These are phyloP conservation scores for Noccaea bulbosa DNA, from an alignment of 345 rosid genomes.

Conservation along the genomic window DNA sequence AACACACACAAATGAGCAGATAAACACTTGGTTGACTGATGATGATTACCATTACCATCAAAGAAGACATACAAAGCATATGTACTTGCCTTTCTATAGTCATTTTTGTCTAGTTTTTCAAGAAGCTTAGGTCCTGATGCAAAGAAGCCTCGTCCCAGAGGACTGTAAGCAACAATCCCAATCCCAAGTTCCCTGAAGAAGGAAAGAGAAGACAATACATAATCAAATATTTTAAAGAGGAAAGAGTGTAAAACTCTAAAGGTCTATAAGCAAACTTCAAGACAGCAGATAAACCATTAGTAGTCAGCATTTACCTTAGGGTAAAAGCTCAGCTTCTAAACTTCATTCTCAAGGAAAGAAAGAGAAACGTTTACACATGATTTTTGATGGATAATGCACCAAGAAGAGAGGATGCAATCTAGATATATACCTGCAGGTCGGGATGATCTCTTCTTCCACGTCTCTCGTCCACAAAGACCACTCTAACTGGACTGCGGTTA, in stretches of 20 bases:
- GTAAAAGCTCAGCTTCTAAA: too few relatives aligned
- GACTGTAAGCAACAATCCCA: conserved; percentile 75
- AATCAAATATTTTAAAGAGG: too few relatives aligned
- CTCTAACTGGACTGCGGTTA: conserved; percentile 65
- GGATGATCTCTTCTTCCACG: conserved; percentile 63
- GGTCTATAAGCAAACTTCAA: too few relatives aligned
- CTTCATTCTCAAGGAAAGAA: neutral
- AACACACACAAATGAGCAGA: neutral
- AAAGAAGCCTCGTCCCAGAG: conserved; percentile 68
- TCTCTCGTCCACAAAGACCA: conserved; percentile 85
- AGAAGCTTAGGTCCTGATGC: conserved; percentile 56
- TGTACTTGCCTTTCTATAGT: conserved; percentile 49
- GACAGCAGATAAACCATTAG: too few relatives aligned
- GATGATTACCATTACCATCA: too few relatives aligned
- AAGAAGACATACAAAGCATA: too few relatives aligned
- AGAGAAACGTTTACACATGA: neutral
- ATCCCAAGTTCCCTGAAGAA: conserved; percentile 71
- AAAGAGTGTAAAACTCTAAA: too few relatives aligned
- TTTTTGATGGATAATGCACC: neutral
- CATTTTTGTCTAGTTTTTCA: conserved; percentile 45
- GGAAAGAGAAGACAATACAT: too few relatives aligned
- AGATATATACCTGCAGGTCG: conserved; percentile 33
- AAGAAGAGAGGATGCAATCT: neutral
- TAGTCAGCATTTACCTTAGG: too few relatives aligned
- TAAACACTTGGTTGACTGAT: too few relatives aligned